Evolutionary conservation across 192 early-diverging fungal species (phyloP).

Genomic region (Phycomyces nitens): DNA sequence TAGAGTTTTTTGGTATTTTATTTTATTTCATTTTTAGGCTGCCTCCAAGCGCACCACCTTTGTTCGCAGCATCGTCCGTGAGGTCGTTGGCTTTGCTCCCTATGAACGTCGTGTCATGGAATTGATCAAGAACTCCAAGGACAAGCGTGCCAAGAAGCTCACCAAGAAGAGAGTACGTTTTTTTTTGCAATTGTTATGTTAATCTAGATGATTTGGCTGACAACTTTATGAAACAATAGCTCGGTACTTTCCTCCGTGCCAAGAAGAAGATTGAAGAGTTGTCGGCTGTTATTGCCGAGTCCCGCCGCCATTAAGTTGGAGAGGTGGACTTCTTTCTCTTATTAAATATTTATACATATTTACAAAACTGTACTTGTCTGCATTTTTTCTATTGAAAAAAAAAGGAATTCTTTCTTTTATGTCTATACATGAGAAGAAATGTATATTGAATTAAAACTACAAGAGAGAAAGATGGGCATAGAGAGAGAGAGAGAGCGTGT

Average conservation of each 20-base stretch:
- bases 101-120: constrained; percentile 99
- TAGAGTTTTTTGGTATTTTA: background rate
- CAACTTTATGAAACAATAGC: constrained; percentile 39
- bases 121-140: constrained; percentile 99
- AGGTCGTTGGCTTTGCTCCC: constrained; percentile 95
- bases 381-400: too few species aligned
- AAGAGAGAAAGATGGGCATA: too few species aligned
- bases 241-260: constrained; percentile 94
- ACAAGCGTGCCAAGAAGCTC: constrained; percentile 99
- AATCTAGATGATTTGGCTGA: background rate
- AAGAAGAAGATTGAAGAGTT: constrained; percentile 99
- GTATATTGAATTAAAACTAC: too few species aligned
- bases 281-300: constrained; percentile 85
- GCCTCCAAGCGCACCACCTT: constrained; percentile 76
- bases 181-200: background rate
- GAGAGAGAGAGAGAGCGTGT: too few species aligned
- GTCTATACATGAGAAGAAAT: too few species aligned
- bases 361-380: too few species aligned
- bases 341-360: too few species aligned
- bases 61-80: constrained; percentile 92
- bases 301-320: constrained; percentile 64
- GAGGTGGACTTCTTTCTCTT: background rate
- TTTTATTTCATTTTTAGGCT: constrained; percentile 28
- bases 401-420: background rate
- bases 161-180: constrained; percentile 90